Base-by-base conservation (phyloP, 495 filamentous ascomycete genomes). In the Umbilicaria muhlenbergii region DNA sequence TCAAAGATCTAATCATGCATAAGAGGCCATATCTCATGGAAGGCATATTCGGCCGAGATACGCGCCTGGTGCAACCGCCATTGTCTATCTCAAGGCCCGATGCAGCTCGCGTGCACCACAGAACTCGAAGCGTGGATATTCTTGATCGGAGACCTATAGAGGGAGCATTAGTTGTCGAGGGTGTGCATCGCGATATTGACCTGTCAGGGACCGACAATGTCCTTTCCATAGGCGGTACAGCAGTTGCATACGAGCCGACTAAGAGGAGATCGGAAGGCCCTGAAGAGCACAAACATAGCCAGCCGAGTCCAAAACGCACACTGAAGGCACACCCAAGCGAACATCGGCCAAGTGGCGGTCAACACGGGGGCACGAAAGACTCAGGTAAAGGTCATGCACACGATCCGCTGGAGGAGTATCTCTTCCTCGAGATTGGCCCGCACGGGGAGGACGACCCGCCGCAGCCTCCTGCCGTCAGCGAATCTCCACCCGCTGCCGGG, bases 361-460 rank as follows among this genome's bases (percentile, higher is more conserved):
- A 41, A 36, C 46, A 51, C 33, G 16, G 19, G 44, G 31, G 18
- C 54, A 45, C 14, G 32, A 39, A 38, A n/a, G 51, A 50, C 14
- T 41, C 52, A 12, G 69, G 60, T n/a, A 83, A 62, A 57, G 77
- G 77, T 17, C 79, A 82, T 51, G 78, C 76, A 1, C 72, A 77
- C 49, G 74, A 86, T 51, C 71, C 74, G 1, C 54, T 79, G 5
- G 74, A 68, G 45, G 64, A 77, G 45, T 73, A 70, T 34, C 66
- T 78, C 0, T 82, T 77, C 55, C 73, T 96, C 14, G 75, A 75
- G 42, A 82, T 95, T 49, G 86, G 85, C 3, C 70, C 76, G 28
- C 67, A 62, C 41, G 51, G 36, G 34, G 53, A 38, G 31, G 54
- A 48, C 24, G 45, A 54, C 10, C 42, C 43, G 4, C 50, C 56